Base-by-base conservation (phyloP, 768 basidiomycete species). In the Exsudoporus frostii region DNA sequence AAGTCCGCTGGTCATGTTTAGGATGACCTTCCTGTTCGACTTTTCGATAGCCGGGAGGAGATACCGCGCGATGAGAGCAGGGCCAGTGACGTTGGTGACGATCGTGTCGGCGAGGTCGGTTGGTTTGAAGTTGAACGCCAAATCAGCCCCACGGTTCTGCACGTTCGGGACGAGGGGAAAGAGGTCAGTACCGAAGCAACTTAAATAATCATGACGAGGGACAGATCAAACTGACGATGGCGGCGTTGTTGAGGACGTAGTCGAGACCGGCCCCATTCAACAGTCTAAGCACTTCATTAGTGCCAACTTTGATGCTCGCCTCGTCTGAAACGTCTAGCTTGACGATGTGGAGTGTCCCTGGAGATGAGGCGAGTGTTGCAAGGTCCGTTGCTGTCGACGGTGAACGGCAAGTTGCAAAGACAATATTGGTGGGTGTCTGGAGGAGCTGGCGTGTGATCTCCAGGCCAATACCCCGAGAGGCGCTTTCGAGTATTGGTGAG, bases 41-140 rank as follows among this genome's bases (percentile, higher is more conserved):
- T 61, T 65, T 50, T 72, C 69, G 9, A 76, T 62, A 17, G 69
- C 64, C 0, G 71, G 71, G 19, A 73, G 60, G 44, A 72, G 71
- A n/a, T 60, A 51, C 41, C 64, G 70, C 11, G 66, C 60, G 29
- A 74, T 20, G 48, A 57, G 53, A n/a, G 53, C 56, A 20, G 72
- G 72, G 1, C 72, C 74, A 24, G 61, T 55, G 56, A 73, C 61
- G 51, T 76, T 75, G 11, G 58, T 55, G 27, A 54, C 57, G 17
- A 76, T 36, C 49, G 52, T 36, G 45, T 53, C 50, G 55, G 43
- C 20, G 65, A 56, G 24, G 47, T 55, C 30, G 47, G 48, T 32
- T 48, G 50, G 47, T 24, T 56, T 41, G 44, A 74, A 55, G 40
- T 51, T 52, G 56, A 69, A 71, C 1, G 65, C 62, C 1, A 55